Evolutionary conservation across 1,284 basidiomycete species (phyloP), one percentile per base, ranked within the genome.

Genomic region (Heterobasidion irregulare): DNA sequence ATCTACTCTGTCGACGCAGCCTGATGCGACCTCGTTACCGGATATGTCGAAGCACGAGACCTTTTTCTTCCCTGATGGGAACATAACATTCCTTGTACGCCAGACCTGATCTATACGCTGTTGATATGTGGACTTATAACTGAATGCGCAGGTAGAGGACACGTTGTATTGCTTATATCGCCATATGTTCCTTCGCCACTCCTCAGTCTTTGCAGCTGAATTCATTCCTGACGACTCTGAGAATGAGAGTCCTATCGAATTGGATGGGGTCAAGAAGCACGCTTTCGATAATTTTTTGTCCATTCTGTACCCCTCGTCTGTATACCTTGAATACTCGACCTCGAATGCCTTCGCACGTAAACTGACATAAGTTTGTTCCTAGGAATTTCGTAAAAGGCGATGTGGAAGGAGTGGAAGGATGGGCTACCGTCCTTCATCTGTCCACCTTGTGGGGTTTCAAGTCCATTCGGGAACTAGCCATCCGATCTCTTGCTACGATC

Each of bases 1-100:
- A 63, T 15, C 62, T 70, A 7, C 64, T 60, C 46, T 53, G 60
- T 46, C 61, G 65, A 16, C n/a, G 38, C n/a, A 5, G 38, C n/a
- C 38, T n/a, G 38, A 41, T 36, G 49, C 5, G 32, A 12, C 15
- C 6, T 47, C 46, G 10, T 6, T 10, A 16, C 46, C 46, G 16
- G 46, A 47, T 10, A 6, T 18, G 16, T 32, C 46, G 46, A 10
- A 13, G 32, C 51, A 45, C 33, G 41, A 53, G 18, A 16, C 8
- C 10, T 57, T 57, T 47, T 34, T n/a, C 33, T 57, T 57, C 19
- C n/a, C 41, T 26, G 56, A 57, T 44, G 53, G 52, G 15, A 53
- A 46, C 43, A 53, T 57, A 35, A 50, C 53, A 32, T 57, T 57
- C 47, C 15, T 54, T 12, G 56, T 57, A 19, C 32, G 56, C 32